Conservation (phyloP, 2,329 filamentous ascomycete genomes). For the Biscogniauxia mediterranea region DNA sequence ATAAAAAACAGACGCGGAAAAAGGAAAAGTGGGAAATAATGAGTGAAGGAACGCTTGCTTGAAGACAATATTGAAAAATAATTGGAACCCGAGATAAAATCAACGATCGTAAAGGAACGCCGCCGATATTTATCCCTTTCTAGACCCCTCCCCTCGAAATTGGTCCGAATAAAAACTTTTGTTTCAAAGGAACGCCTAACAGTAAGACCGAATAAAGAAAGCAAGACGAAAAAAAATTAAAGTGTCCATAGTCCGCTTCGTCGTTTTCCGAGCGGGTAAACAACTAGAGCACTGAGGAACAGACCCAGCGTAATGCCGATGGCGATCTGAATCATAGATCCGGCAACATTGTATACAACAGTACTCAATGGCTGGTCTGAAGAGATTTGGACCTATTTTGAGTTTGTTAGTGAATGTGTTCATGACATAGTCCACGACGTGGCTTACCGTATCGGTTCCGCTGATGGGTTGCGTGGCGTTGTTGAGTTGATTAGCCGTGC, state of each 20-base stretch:
- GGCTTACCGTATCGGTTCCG: conserved; percentile 34
- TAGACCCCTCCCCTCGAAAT: neutral
- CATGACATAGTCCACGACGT: neutral
- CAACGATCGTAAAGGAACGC: neutral
- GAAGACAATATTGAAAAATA: neutral
- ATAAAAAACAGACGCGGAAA: neutral
- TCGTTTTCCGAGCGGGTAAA: conserved; percentile 50
- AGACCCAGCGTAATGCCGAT: conserved; percentile 51
- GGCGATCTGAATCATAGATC: conserved; percentile 52
- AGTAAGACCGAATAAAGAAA: neutral
- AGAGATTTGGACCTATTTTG: conserved; percentile 21
- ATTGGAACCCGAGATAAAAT: neutral
- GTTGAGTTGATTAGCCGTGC: conserved; percentile 43
- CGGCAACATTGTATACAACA: conserved; percentile 45
- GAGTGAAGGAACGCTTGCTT: neutral
- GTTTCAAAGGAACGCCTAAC: neutral
- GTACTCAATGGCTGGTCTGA: conserved; percentile 36
- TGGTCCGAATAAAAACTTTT: neutral
- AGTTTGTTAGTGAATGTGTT: conserved; percentile 7
- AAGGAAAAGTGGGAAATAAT: neutral
- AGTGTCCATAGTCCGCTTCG: conserved; percentile 51
- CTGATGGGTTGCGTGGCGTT: conserved; percentile 36
- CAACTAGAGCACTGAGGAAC: conserved; percentile 47
- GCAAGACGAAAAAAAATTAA: conserved; percentile 23
- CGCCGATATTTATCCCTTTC: neutral